These are phyloP conservation scores for Suhomyces sp. DNA, from an alignment of 805 yeast species.

Conservation along the genomic window DNA sequence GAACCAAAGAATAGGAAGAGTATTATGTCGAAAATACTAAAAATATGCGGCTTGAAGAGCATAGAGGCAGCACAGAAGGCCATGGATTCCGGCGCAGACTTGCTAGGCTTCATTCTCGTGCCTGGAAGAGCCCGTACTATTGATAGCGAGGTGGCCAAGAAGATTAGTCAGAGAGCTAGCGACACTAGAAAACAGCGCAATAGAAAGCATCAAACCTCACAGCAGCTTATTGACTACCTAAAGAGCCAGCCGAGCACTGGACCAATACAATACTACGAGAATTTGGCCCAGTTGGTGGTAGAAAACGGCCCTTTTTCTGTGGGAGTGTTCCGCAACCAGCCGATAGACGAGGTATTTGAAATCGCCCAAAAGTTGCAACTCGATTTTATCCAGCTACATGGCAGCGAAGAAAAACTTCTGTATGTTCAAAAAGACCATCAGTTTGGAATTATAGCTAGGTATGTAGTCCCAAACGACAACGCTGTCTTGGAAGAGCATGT, in stretches of 20 bases:
- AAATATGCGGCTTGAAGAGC: constrained; percentile 80
- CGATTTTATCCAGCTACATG: constrained; percentile 89
- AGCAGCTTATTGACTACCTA: constrained; percentile 15
- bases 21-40: constrained; percentile 31
- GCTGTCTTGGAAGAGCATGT: constrained; percentile 27
- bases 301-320: constrained; percentile 67
- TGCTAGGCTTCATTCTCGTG: constrained; percentile 83
- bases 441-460: constrained; percentile 72
- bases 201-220: constrained; percentile 17
- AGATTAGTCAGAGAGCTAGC: constrained; percentile 27
- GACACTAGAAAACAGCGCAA: constrained; percentile 16
- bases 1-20: not conserved
- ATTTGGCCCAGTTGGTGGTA: constrained; percentile 21
- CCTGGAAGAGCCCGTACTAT: constrained; percentile 79
- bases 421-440: constrained; percentile 42
- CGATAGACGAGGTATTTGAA: constrained; percentile 55
- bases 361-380: constrained; percentile 45
- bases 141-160: constrained; percentile 24
- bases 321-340: constrained; percentile 88
- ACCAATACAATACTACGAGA: constrained; percentile 30
- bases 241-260: constrained; percentile 9
- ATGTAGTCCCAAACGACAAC: constrained; percentile 55
- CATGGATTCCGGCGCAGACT: constrained; percentile 65
- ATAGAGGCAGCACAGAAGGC: constrained; percentile 70
- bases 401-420: constrained; percentile 54